Base-by-base conservation (phyloP, 2,329 filamentous ascomycete species). In the Fonsecaea monophora region DNA sequence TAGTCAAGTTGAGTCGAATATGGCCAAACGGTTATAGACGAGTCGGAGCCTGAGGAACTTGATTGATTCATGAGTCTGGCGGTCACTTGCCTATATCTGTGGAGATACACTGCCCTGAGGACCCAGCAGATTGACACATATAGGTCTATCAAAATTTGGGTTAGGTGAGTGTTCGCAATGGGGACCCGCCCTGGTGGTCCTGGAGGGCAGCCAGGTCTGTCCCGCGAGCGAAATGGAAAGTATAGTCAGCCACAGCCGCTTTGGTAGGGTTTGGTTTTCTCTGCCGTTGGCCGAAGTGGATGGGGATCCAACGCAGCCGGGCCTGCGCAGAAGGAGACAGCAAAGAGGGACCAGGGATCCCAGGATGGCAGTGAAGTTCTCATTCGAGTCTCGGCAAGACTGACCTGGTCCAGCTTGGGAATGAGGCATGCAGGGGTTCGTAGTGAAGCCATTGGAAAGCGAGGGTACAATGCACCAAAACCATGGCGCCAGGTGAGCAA, bases 81-180 rank as follows among this genome's bases (percentile, higher is more conserved):
- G 42, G 60, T 42, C 9, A 53, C 53, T 53, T 53, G 34, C 53
- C 57, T 68, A 68, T 67, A 60, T 66, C 32, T 68, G 60, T 67
- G 60, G 53, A 60, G 64, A 61, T 56, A 50, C 56, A 37, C 38
- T 15, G 53, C 56, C 45, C 32, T 55, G 53, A 67, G 48, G 35
- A 66, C 61, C 66, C 54, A 55, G 62, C 50, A 48, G 56, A 61
- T 53, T 32, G 53, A 61, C 50, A 54, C 57, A 65, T 55, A 58
- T 21, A 30, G 61, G 61, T 61, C 54, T 42, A 30, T 34, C 32
- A 56, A 64, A 60, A 35, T 64, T 62, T 64, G 65, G 59, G 53
- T 48, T 58, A 60, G 48, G 35, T 32, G 60, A 53, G 54, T 53
- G 60, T 63, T 67, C 54, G 57, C 66, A 67, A 65, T 67, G 5